Evolutionary conservation across 169 alveolate genomes (phyloP), one percentile per base, ranked within the genome.

Genomic region (Blepharisma undulans): DNA sequence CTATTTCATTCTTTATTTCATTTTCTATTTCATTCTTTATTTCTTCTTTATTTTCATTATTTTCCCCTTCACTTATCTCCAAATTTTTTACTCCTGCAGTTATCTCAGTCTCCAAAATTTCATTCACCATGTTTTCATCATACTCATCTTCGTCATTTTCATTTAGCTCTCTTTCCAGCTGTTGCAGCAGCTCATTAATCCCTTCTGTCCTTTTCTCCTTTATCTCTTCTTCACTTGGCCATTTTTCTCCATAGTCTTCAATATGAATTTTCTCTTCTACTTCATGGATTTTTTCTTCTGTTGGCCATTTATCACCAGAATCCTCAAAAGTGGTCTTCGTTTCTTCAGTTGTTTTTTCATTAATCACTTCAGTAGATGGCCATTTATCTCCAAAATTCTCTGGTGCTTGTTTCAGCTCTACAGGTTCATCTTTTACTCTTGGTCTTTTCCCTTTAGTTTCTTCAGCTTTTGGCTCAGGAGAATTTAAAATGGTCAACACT

Each of bases 141-240:
- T 78, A 21, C 25, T 29, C 86, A 12, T 78, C 86, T 78, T 78
- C 86, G 27, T 78, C 86, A 25, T 78, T 78, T 3, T 78, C 34
- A 78, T 27, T 29, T 32, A 78, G 27, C 12, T 29, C 25, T 29
- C 29, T 78, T 78, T 32, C 86, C 25, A 48, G 66, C 66, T 48
- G 66, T 18, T 48, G 16, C 66, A 48, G 10, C 14, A 48, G 12
- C 66, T 48, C 66, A 48, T 48, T 48, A 48, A 48, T 48, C 66
- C 66, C 66, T 48, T 48, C 66, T 48, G 66, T 48, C 66, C 66
- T 48, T 48, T 48, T 48, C 14, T 48, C 66, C 12, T 48, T 48
- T 48, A 48, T 48, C 14, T 48, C 66, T 48, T 48, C 66, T 48
- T 48, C 86, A 78, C 86, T 78, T 27, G 86, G 86, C 86, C 86